Evolutionary conservation across 331 rosid genomes (phyloP).

Genomic region (Pyracantha coccinea): DNA sequence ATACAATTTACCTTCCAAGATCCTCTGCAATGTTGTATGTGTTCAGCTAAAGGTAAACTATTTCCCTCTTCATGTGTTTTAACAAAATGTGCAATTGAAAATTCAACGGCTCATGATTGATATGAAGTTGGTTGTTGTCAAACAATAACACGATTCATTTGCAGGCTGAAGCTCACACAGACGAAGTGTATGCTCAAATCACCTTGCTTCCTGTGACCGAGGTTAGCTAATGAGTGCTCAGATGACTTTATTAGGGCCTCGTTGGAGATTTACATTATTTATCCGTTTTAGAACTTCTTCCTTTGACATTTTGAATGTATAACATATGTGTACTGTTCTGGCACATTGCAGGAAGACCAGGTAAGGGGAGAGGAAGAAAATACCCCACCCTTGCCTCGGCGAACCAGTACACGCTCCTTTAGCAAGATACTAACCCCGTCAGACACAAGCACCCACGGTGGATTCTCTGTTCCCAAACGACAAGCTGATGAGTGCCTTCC

Average conservation of each 20-base stretch:
- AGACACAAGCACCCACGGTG: constrained; percentile 70
- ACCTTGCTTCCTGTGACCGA: constrained; percentile 39
- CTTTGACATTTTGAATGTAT: neutral
- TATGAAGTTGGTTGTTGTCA: neutral
- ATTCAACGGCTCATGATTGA: neutral
- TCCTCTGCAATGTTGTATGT: constrained; percentile 44
- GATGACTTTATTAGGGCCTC: neutral
- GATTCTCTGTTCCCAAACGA: constrained; percentile 53
- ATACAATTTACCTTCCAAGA: constrained; percentile 46
- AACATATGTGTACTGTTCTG: neutral
- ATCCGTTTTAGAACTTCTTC: neutral
- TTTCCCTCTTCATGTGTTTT: neutral
- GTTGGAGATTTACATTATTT: neutral
- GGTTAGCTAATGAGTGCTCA: constrained; percentile 24
- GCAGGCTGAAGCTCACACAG: constrained; percentile 49
- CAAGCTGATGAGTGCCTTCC: constrained; percentile 50
- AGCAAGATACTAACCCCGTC: constrained; percentile 55
- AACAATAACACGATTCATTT: neutral
- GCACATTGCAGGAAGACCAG: constrained; percentile 31
- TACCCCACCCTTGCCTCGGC: constrained; percentile 6
- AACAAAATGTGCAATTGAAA: neutral
- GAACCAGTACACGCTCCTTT: constrained; percentile 10
- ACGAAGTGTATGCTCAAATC: constrained; percentile 55
- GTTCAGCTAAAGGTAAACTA: constrained; percentile 43
- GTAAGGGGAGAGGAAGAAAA: constrained; percentile 7